Evolutionary conservation across 176 grass and related monocot genomes (phyloP), one percentile per base, ranked within the genome.

Genomic region (Cenchrus americanus): DNA sequence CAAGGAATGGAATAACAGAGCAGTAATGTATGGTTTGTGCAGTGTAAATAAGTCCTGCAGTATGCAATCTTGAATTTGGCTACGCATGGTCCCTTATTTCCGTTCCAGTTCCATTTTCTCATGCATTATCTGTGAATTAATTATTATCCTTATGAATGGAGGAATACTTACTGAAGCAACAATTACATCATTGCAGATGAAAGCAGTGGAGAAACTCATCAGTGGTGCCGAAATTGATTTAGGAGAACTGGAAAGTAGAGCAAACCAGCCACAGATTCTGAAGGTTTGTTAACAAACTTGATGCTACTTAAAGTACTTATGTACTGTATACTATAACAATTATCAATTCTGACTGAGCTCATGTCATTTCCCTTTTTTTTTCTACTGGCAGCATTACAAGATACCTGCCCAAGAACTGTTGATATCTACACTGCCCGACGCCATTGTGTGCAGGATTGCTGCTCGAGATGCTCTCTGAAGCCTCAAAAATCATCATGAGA

Each of bases 321-420:
- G 61, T 77, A 72, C 61, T 12, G 19, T 84, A n/a, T 23, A 13
- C 23, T 42, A 17, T 59, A 59, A 75, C 67, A 47, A 74, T 41
- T 62, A 64, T 34, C 4, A 43, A 6, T 85, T 86, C 15, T 49
- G 49, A 17, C 10, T 62, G n/a, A 47, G 67, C 17, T 43, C 41
- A 14, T 41, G 70, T 40, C 58, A 40, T 6, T 54, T 65, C 40
- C 13, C 9, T 17, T 71, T 80, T 17, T 71, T 80, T 79, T 46
- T 46, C 51, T 74, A 7, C 61, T 76, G 70, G 53, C 92, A 97
- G 92, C 95, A 97, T 58, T 94, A 89, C 49, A 97, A 97, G 77
- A 91, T 94, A 74, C 46, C 95, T 51, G 79, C 90, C 2, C 92
- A 97, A 65, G 95, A 97, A 90, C 82, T 97, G 18, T 91, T 87